Evolutionary conservation across 1,139 yeast genomes (phyloP).

Genomic region (Candida sanyaensis): DNA sequence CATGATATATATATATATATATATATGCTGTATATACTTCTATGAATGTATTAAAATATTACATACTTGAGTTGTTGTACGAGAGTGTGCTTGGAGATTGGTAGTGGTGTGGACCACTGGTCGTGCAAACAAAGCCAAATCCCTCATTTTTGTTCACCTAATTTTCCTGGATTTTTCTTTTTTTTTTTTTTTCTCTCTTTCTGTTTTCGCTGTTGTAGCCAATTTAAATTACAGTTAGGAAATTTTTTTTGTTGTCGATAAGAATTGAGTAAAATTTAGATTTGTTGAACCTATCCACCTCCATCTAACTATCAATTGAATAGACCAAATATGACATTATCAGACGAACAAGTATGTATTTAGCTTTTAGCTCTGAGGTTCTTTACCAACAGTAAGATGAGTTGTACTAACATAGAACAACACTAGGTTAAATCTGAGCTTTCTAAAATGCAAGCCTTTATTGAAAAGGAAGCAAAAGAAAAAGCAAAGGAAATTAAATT

Average conservation of each 20-base stretch:
- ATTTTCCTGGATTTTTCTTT: too few relatives aligned
- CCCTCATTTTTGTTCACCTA: background rate
- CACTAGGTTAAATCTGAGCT: conserved; percentile 88
- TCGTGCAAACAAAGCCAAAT: conserved; percentile 1
- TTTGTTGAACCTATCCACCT: background rate
- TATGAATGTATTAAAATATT: too few relatives aligned
- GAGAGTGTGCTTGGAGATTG: too few relatives aligned
- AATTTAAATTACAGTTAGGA: background rate
- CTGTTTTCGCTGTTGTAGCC: background rate
- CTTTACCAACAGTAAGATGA: background rate
- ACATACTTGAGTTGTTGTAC: too few relatives aligned
- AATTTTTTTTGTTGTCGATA: conserved; percentile 9
- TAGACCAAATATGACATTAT: conserved; percentile 37
- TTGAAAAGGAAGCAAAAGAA: conserved; percentile 98
- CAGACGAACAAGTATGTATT: conserved; percentile 49
- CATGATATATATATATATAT: too few relatives aligned
- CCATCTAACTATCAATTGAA: conserved; percentile 2
- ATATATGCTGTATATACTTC: too few relatives aligned
- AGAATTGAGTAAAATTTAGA: conserved; percentile 2
- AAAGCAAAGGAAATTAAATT: conserved; percentile 94
- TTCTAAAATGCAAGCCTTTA: conserved; percentile 97
- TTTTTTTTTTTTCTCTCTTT: background rate
- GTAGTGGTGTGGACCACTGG: background rate
- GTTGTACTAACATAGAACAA: conserved; percentile 11
- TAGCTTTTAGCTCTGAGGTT: background rate